Conservation (phyloP, 441 rosid genomes). For the Gossypium schwendimanii region DNA sequence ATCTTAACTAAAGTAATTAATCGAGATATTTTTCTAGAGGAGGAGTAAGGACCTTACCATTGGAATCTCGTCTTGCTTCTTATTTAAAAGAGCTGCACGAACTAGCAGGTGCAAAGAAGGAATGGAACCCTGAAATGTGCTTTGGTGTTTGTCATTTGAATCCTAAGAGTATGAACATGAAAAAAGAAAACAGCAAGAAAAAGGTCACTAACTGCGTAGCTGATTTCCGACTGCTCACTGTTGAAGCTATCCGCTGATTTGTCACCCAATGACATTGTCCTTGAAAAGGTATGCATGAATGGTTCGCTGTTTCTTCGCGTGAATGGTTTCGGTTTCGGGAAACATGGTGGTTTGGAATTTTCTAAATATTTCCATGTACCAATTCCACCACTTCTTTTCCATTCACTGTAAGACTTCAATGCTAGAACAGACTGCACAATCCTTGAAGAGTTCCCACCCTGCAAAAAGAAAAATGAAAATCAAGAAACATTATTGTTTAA, state of each 20-base stretch:
- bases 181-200: neutral
- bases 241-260: slow-evolving; percentile 27
- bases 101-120: slow-evolving; percentile 50
- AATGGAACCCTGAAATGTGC: slow-evolving; percentile 37
- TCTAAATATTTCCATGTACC: slow-evolving; percentile 48
- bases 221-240: slow-evolving; percentile 30
- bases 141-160: neutral
- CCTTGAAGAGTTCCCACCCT: slow-evolving; percentile 63
- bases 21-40: neutral
- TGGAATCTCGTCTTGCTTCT: slow-evolving; percentile 78
- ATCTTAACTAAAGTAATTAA: neutral
- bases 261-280: slow-evolving; percentile 27
- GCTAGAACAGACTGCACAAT: slow-evolving; percentile 59
- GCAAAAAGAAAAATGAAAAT: slow-evolving; percentile 4
- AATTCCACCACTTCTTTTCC: slow-evolving; percentile 50
- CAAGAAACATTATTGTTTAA: neutral
- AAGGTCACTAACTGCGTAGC: slow-evolving; percentile 39
- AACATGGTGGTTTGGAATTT: slow-evolving; percentile 27
- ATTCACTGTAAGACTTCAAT: slow-evolving; percentile 49
- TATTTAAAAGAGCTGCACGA: slow-evolving; percentile 53
- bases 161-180: slow-evolving; percentile 3
- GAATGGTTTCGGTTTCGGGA: slow-evolving; percentile 35
- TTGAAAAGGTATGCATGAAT: slow-evolving; percentile 40
- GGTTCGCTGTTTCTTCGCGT: slow-evolving; percentile 42
- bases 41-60: slow-evolving; percentile 33